Evolutionary conservation across 176 grass and related monocot genomes (phyloP).

Genomic region (Aegilops umbellulata): DNA sequence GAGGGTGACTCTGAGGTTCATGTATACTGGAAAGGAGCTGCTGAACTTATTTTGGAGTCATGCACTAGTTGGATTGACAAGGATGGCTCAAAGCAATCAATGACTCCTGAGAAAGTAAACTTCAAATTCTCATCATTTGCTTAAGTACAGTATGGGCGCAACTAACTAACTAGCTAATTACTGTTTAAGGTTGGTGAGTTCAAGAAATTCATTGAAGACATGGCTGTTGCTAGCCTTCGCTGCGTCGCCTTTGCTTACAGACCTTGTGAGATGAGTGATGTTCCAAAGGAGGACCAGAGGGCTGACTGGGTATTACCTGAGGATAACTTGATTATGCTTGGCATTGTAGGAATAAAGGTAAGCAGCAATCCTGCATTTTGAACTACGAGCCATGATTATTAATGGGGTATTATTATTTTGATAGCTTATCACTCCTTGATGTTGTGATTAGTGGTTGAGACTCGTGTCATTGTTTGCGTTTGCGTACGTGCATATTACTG

Average conservation of each 20-base stretch:
- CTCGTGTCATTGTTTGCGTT: background rate
- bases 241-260: slow-evolving; percentile 93
- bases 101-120: slow-evolving; percentile 68
- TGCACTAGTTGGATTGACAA: slow-evolving; percentile 73
- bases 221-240: slow-evolving; percentile 74
- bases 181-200: slow-evolving; percentile 64
- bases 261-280: slow-evolving; percentile 45
- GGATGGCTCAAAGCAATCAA: slow-evolving; percentile 56
- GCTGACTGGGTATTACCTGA: slow-evolving; percentile 77
- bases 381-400: background rate
- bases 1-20: slow-evolving; percentile 74
- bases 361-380: background rate
- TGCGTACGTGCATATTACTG: background rate
- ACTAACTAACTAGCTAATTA: background rate
- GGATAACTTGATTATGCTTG: slow-evolving; percentile 71
- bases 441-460: slow-evolving; percentile 1
- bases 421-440: background rate
- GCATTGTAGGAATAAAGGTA: slow-evolving; percentile 92
- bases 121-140: slow-evolving; percentile 6
- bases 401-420: slow-evolving; percentile 5
- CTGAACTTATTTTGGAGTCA: slow-evolving; percentile 84
- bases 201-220: slow-evolving; percentile 78
- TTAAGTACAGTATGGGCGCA: background rate
- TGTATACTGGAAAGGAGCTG: slow-evolving; percentile 97
- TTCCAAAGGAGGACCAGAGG: slow-evolving; percentile 80